Conservation (phyloP, 345 rosid species). For the Alliaria petiolata region DNA sequence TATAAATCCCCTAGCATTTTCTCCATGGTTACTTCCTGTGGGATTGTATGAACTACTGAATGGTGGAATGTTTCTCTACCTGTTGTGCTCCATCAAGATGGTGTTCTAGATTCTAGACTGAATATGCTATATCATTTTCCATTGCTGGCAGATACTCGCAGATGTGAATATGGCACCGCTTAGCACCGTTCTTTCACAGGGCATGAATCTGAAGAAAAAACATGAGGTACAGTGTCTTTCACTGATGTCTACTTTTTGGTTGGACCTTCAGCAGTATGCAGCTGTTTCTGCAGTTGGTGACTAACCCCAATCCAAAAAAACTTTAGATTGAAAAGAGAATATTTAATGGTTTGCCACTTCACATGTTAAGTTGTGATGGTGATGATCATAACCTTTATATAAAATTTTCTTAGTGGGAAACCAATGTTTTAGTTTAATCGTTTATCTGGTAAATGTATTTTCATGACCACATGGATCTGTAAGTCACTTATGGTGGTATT, state of each 20-base stretch:
- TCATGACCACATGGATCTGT: neutral
- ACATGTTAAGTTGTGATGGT: neutral
- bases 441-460: too few species aligned
- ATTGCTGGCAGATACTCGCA: conserved; percentile 47
- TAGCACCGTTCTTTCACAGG: conserved; percentile 73
- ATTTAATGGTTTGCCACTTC: neutral
- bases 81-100: neutral
- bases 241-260: neutral
- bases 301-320: too few species aligned
- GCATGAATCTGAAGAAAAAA: conserved; percentile 85
- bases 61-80: neutral
- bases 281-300: neutral
- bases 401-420: neutral
- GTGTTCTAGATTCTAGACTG: neutral
- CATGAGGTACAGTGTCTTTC: conserved; percentile 60
- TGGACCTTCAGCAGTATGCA: neutral
- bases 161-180: conserved; percentile 46
- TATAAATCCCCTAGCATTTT: neutral
- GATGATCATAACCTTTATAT: neutral
- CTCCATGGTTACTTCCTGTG: neutral
- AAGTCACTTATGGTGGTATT: neutral
- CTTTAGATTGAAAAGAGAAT: neutral
- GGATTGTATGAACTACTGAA: neutral
- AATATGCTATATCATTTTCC: neutral
- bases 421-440: neutral